Evolutionary conservation across 345 rosid genomes (phyloP).

Genomic region (Gossypium raimondii): DNA sequence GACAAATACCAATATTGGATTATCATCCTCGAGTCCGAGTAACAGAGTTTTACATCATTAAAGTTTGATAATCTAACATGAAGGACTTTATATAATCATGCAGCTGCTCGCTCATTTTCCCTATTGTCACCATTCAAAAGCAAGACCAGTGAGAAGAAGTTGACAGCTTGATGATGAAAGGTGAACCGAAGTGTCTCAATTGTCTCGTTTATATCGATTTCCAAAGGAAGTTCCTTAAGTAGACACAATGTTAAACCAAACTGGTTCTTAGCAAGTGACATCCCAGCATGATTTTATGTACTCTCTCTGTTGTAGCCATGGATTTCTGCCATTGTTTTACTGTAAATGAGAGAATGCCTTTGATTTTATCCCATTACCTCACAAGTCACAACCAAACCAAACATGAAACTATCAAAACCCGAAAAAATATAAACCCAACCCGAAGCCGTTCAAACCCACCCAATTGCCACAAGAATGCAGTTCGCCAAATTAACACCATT

Average conservation of each 20-base stretch:
- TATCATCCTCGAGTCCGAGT: too few relatives aligned
- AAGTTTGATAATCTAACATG: background rate
- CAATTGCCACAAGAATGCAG: too few relatives aligned
- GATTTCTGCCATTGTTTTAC: background rate
- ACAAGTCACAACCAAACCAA: background rate
- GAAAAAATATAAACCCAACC: background rate
- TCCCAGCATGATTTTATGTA: background rate
- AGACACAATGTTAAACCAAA: slow-evolving; percentile 8
- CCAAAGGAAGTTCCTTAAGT: slow-evolving; percentile 14
- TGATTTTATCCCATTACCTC: background rate
- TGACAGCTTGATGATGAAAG: slow-evolving; percentile 21
- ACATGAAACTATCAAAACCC: background rate
- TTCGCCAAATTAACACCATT: too few relatives aligned
- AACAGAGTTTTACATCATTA: background rate
- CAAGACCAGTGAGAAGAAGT: slow-evolving; percentile 63
- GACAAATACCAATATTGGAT: too few relatives aligned
- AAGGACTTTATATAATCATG: slow-evolving; percentile 2
- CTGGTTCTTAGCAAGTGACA: background rate
- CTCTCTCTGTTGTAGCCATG: background rate
- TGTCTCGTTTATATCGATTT: background rate
- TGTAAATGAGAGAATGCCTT: background rate
- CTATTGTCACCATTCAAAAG: slow-evolving; percentile 75
- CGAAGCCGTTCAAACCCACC: background rate
- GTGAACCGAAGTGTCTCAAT: background rate
- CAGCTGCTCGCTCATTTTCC: slow-evolving; percentile 83